These are phyloP conservation scores for Eremomyces bilateralis DNA, from an alignment of 495 filamentous ascomycete genomes.

Conservation along the genomic window DNA sequence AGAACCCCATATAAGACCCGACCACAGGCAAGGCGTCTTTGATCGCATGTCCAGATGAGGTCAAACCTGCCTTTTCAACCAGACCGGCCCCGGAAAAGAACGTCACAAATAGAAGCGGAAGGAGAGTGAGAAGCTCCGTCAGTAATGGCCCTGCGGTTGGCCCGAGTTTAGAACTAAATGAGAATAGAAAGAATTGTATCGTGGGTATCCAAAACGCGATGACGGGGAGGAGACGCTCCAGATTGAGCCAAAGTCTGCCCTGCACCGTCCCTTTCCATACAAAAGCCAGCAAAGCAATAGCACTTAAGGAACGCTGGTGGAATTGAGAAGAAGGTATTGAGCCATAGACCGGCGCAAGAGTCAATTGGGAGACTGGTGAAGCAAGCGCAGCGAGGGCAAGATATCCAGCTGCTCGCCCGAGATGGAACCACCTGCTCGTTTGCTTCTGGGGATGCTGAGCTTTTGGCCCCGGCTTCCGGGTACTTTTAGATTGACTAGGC, in stretches of 20 bases:
- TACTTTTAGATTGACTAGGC: too few relatives aligned
- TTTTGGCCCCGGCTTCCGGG: too few relatives aligned
- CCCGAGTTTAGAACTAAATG: conserved; percentile 39
- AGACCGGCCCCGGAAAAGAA: conserved; percentile 39
- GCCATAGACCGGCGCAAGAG: conserved; percentile 70
- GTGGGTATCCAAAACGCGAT: conserved; percentile 53
- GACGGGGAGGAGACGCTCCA: conserved; percentile 33
- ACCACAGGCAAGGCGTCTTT: conserved; percentile 36
- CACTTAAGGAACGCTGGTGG: conserved; percentile 42
- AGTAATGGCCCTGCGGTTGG: conserved; percentile 49
- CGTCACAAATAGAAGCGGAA: conserved; percentile 49
- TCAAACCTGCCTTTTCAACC: conserved; percentile 37
- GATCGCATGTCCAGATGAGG: conserved; percentile 28
- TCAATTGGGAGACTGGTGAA: conserved; percentile 52
- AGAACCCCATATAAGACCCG: conserved; percentile 35
- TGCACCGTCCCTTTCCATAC: conserved; percentile 30
- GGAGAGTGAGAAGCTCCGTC: conserved; percentile 47
- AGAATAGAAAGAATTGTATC: conserved; percentile 44
- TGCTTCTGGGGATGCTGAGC: too few relatives aligned
- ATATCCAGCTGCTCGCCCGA: background rate
- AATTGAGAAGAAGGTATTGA: conserved; percentile 49
- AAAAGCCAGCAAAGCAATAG: conserved; percentile 38
- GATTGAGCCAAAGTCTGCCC: conserved; percentile 20
- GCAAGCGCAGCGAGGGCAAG: conserved; percentile 49
- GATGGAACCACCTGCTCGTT: too few relatives aligned